A percentile compares a stretch with the other conserved stretches of the same genome.
These are phyloP conservation scores for Arbutus unedo DNA, from an alignment of 148 eudicot species.

Conservation along the genomic window DNA sequence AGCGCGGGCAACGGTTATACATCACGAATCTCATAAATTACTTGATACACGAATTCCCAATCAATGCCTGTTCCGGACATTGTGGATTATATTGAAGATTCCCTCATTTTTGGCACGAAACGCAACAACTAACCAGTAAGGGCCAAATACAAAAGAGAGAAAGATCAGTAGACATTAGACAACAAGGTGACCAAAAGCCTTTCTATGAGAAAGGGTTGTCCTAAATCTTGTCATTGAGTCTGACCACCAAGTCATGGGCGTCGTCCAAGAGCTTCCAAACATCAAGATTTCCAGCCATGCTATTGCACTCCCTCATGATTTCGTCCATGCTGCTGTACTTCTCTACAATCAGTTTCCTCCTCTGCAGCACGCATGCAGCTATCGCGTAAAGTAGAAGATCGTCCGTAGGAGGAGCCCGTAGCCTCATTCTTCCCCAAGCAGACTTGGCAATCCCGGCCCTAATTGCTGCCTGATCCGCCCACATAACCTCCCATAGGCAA, in stretches of 20 bases:
- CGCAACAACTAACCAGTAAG: not conserved
- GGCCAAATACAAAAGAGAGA: not conserved
- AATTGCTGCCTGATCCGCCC: constrained; percentile 46
- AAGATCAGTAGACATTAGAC: not conserved
- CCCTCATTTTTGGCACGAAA: not conserved
- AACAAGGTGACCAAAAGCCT: not conserved
- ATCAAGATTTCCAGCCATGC: constrained; percentile 41
- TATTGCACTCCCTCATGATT: constrained; percentile 39
- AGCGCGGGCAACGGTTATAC: constrained; percentile 38
- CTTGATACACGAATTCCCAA: constrained; percentile 3
- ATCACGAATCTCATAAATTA: constrained; percentile 19
- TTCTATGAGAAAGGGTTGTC: not conserved
- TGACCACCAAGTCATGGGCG: constrained; percentile 37
- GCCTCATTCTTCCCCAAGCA: constrained; percentile 32
- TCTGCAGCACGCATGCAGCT: constrained; percentile 40
- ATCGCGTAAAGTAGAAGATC: constrained; percentile 43
- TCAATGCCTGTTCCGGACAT: constrained; percentile 9
- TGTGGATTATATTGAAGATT: not conserved
- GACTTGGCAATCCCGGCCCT: constrained; percentile 35
- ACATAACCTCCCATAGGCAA: constrained; percentile 42
- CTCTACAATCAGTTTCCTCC: constrained; percentile 36
- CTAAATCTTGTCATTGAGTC: constrained; percentile 37
- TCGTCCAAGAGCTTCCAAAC: constrained; percentile 43
- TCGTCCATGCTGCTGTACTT: constrained; percentile 38
- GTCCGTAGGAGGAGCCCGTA: constrained; percentile 37